A percentile compares a stretch with the other conserved stretches of the same genome.
Conservation (phyloP, 176 grass and related monocot species). For the Triticum monococcum region DNA sequence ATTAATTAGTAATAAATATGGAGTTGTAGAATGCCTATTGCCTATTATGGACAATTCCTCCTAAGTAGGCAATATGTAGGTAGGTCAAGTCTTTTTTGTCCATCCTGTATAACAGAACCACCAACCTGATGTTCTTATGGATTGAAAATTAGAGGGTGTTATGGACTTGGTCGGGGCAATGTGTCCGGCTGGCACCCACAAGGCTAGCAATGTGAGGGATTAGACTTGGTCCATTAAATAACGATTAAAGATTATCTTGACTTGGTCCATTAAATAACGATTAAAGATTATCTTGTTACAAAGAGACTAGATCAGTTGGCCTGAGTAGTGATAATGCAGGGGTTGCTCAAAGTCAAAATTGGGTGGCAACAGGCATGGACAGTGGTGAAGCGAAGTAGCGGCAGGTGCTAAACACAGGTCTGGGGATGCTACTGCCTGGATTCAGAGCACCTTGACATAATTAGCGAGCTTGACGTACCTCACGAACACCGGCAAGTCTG, state of each 20-base stretch:
- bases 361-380: background rate
- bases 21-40: background rate
- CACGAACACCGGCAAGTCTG: background rate
- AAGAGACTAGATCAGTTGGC: background rate
- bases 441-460: background rate
- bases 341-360: background rate
- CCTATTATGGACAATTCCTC: background rate
- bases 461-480: no score
- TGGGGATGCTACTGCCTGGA: background rate
- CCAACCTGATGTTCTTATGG: background rate
- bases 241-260: background rate
- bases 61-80: background rate
- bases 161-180: background rate
- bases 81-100: background rate
- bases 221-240: background rate
- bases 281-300: background rate
- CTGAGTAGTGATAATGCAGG: background rate
- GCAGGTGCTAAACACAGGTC: background rate
- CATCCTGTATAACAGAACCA: conserved; percentile 6
- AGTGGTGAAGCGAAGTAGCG: background rate
- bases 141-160: background rate
- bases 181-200: background rate
- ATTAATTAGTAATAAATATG: background rate
- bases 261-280: background rate
- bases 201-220: background rate